Evolutionary conservation across 2,329 filamentous ascomycete species (phyloP).

Genomic region (Aspergillus costaricaensis): DNA sequence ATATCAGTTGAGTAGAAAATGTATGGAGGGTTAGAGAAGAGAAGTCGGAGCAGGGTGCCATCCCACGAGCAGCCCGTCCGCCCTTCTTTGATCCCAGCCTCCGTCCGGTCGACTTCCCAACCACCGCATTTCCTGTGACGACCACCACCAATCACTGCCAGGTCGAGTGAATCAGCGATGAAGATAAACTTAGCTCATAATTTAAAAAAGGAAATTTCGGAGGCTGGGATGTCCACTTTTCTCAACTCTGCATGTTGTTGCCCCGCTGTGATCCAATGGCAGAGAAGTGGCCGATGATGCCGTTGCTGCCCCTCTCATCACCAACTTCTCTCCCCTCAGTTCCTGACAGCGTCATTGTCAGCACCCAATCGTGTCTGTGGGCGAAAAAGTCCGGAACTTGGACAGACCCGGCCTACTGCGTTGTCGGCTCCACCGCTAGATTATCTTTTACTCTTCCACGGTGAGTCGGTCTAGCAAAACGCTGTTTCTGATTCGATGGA

Average conservation of each 20-base stretch:
- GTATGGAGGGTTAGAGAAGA: slow-evolving; percentile 6
- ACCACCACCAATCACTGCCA: slow-evolving; percentile 16
- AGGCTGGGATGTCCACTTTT: slow-evolving; percentile 8
- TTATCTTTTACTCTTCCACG: not conserved
- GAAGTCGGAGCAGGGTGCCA: not conserved
- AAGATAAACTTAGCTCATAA: slow-evolving; percentile 3
- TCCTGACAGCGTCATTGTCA: slow-evolving; percentile 9
- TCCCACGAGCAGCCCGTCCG: not conserved
- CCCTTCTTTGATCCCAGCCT: slow-evolving; percentile 32
- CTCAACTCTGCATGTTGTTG: not conserved
- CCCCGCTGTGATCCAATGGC: not conserved
- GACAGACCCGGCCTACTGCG: not conserved
- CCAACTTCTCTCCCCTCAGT: not conserved
- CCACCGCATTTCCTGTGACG: slow-evolving; percentile 37
- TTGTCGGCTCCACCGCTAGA: slow-evolving; percentile 1
- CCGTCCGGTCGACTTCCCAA: slow-evolving; percentile 32
- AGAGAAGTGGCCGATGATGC: not conserved
- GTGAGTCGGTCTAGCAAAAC: slow-evolving; percentile 3
- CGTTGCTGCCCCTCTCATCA: slow-evolving; percentile 3
- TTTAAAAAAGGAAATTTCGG: slow-evolving; percentile 9
- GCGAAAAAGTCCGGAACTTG: not conserved
- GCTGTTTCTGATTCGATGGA: slow-evolving; percentile 3
- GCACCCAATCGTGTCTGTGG: not conserved
- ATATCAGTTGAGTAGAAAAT: not conserved
- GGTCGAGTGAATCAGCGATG: slow-evolving; percentile 4